These are phyloP conservation scores for Pythium brachiatum DNA, from an alignment of 352 stramenopile genomes.

Conservation along the genomic window DNA sequence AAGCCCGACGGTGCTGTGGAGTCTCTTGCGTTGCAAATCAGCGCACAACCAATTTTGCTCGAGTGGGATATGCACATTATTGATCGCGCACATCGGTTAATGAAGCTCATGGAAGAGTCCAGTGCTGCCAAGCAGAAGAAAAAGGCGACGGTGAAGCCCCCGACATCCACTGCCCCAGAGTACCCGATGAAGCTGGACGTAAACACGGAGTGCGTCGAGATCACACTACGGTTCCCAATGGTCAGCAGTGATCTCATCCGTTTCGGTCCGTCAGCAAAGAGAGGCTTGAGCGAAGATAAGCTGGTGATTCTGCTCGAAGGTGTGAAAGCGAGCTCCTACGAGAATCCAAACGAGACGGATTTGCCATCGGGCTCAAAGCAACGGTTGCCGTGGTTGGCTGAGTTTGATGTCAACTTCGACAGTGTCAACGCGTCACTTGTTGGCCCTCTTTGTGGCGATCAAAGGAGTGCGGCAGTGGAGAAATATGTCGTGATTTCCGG, in stretches of 20 bases:
- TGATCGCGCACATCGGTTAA: constrained; percentile 66
- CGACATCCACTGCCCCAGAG: not conserved
- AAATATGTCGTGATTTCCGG: constrained; percentile 32
- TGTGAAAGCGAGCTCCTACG: constrained; percentile 49
- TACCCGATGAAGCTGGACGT: constrained; percentile 64
- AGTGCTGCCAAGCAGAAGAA: constrained; percentile 29
- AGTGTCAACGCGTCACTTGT: constrained; percentile 43
- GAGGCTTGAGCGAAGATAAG: constrained; percentile 80
- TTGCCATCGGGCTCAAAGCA: constrained; percentile 2
- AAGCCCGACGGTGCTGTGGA: constrained; percentile 35
- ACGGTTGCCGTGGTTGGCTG: constrained; percentile 57
- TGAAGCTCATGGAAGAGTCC: constrained; percentile 71
- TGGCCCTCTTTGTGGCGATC: constrained; percentile 52
- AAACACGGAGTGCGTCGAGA: constrained; percentile 66
- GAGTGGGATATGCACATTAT: constrained; percentile 89
- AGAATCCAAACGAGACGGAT: constrained; percentile 2
- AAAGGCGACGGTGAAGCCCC: constrained; percentile 1
- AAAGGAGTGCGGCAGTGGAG: constrained; percentile 40
- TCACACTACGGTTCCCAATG: constrained; percentile 82
- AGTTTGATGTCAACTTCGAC: constrained; percentile 66
- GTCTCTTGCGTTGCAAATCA: constrained; percentile 58
- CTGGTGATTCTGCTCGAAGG: constrained; percentile 65
- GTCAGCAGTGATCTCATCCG: constrained; percentile 81
- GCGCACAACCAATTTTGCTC: constrained; percentile 69
- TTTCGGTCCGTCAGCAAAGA: constrained; percentile 73